Percentiles rank a stretch among this genome's conserved stretches.
Conservation (phyloP, 495 filamentous ascomycete species). For the Neurospora sp. region DNA sequence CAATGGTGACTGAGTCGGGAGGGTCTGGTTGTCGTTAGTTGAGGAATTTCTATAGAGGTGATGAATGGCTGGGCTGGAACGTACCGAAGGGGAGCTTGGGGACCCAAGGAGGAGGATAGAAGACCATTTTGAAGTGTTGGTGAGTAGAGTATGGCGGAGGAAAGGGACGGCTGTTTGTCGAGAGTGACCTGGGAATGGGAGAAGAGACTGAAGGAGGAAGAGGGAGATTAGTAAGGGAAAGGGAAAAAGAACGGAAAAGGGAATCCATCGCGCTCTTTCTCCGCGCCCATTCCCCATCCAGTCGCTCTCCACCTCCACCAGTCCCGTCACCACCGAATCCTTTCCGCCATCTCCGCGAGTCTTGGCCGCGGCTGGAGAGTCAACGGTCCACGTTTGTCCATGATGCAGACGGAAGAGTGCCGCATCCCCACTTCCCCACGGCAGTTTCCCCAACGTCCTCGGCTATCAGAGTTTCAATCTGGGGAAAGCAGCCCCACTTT, state of each 20-base stretch:
- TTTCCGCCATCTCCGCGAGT: background rate
- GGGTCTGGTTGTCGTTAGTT: slow-evolving; percentile 33
- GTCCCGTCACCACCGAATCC: background rate
- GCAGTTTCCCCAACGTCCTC: background rate
- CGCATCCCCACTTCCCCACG: background rate
- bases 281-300: background rate
- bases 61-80: slow-evolving; percentile 2
- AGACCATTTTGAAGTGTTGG: slow-evolving; percentile 54
- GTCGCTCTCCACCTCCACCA: background rate
- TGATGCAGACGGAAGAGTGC: background rate
- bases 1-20: slow-evolving; percentile 66
- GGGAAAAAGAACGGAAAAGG: background rate
- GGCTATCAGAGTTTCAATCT: background rate
- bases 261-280: background rate
- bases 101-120: slow-evolving; percentile 59
- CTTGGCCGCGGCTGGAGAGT: background rate
- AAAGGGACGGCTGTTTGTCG: background rate
- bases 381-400: background rate
- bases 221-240: background rate
- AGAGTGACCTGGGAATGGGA: background rate
- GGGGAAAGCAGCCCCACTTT: background rate
- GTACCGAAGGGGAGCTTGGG: slow-evolving; percentile 52
- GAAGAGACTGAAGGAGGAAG: background rate
- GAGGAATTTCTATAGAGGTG: background rate
- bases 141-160: background rate